These are phyloP conservation scores for Pyrus pyrifolia DNA, from an alignment of 306 rosid species.

Conservation along the genomic window DNA sequence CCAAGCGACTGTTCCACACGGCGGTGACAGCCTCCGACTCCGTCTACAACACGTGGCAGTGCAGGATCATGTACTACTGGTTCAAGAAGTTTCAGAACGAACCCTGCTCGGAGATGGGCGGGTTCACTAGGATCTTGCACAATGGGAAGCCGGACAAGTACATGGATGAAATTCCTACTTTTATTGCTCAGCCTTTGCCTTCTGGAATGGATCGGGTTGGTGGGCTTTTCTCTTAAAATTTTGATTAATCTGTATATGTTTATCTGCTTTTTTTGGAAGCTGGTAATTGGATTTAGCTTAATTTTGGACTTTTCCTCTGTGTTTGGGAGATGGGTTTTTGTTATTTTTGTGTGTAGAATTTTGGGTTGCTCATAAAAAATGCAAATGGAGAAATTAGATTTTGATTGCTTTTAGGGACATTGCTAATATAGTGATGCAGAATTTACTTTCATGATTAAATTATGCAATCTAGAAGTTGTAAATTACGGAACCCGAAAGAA, in stretches of 20 bases:
- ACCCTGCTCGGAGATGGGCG: constrained; percentile 82
- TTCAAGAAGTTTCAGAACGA: constrained; percentile 54
- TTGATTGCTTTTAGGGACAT: not conserved
- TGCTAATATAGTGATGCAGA: not conserved
- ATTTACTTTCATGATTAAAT: not conserved
- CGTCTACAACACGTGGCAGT: constrained; percentile 94
- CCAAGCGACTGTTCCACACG: constrained; percentile 76
- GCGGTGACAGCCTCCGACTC: constrained; percentile 95
- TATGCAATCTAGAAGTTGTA: not conserved
- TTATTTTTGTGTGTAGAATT: not conserved
- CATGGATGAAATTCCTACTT: constrained; percentile 96
- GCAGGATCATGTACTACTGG: constrained; percentile 92
- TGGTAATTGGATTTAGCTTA: not conserved
- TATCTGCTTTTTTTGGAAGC: not conserved
- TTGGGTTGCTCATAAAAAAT: not conserved
- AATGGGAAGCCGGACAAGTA: constrained; percentile 72
- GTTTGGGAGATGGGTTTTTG: not conserved
- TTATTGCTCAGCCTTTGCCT: constrained; percentile 94
- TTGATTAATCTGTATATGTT: not conserved
- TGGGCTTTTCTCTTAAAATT: not conserved
- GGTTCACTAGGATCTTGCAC: constrained; percentile 85
- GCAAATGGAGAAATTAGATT: not conserved
- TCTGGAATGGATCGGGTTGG: constrained; percentile 87
- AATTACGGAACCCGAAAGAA: not conserved
- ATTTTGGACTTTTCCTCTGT: not conserved